Evolutionary conservation across 345 rosid genomes (phyloP), one percentile per base, ranked within the genome.

Genomic region (Psidium friedrichsthalianum): DNA sequence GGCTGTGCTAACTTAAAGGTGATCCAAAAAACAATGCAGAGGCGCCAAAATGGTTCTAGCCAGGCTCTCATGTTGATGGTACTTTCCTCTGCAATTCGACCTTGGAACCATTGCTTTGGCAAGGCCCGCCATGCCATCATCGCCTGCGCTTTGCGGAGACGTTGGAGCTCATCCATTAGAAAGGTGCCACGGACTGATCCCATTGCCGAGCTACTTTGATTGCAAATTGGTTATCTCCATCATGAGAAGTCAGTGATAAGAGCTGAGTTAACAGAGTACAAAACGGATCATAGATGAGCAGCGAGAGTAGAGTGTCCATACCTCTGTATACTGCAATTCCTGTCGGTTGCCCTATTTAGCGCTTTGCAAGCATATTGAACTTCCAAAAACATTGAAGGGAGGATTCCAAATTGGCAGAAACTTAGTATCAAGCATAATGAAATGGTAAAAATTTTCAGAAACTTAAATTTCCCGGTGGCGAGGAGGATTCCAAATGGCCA

Each of bases 161-260:
- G 83, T 82, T 84, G 87, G 49, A 88, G 90, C 90, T 88, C 87
- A 27, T 88, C 90, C 91, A 86, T 90, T 52, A 90, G 82, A 44
- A 89, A 89, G 89, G 90, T 6, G 92, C 91, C 51, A 91, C 92
- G 16, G 92, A 91, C 64, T 90, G 80, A 88, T 49, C 93, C 91
- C 90, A 86, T 82, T 82, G 86, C 88, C 87, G 84, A 80, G 93
- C 90, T n/a, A n/a, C n/a, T 90, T 85, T 36, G 20, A 56, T 24
- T 3, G 80, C 80, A 15, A 69, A 69, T 4, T 4, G 80, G 80
- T 18, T 0, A 21, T 55, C n/a, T 55, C 57, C 57, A 3, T 55
- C 57, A 3, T 20, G 57, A 69, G 25, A 69, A 69, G 14, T 69
- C 80, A 36, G 47, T 18, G 25, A 18, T 36, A 42, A 69, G 47